A percentile compares a stretch with the other conserved stretches of the same genome.
Conservation (phyloP, 202 grass and related monocot genomes). For the Elaeis oleifera region DNA sequence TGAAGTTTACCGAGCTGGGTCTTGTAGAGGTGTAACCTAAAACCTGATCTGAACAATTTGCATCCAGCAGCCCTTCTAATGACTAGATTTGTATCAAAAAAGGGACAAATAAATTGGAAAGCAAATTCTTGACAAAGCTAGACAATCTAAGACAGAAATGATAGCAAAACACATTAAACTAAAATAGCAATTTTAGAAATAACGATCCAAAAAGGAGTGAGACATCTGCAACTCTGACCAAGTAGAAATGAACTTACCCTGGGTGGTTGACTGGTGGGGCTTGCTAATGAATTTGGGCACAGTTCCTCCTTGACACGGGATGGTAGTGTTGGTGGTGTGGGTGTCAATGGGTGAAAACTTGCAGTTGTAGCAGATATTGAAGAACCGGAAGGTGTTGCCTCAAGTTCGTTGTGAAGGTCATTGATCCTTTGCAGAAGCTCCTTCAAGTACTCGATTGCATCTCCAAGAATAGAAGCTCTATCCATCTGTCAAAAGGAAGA, state of each 20-base stretch:
- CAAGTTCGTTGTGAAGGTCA: conserved; percentile 58
- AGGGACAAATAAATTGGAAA: no score
- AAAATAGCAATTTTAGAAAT: no score
- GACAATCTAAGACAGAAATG: no score
- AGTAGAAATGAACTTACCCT: background rate
- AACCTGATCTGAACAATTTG: no score
- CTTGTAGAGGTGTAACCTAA: no score
- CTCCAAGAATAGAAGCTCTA: conserved; percentile 59
- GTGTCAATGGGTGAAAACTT: background rate
- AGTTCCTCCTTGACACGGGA: background rate
- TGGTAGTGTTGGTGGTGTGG: background rate
- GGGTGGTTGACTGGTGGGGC: background rate
- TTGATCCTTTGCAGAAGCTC: conserved; percentile 60
- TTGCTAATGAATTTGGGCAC: background rate
- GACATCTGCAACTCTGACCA: background rate
- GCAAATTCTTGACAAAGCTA: no score
- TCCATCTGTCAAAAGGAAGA: conserved; percentile 47
- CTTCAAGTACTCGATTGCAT: conserved; percentile 72
- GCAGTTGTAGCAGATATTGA: conserved; percentile 29
- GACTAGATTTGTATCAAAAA: no score
- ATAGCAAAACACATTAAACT: no score
- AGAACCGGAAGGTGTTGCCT: conserved; percentile 37
- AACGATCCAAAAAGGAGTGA: no score
- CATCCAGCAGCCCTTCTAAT: no score
- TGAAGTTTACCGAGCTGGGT: no score